Evolutionary conservation across 2,329 filamentous ascomycete species (phyloP).

Genomic region (Lasiodiplodia gonubiensis): DNA sequence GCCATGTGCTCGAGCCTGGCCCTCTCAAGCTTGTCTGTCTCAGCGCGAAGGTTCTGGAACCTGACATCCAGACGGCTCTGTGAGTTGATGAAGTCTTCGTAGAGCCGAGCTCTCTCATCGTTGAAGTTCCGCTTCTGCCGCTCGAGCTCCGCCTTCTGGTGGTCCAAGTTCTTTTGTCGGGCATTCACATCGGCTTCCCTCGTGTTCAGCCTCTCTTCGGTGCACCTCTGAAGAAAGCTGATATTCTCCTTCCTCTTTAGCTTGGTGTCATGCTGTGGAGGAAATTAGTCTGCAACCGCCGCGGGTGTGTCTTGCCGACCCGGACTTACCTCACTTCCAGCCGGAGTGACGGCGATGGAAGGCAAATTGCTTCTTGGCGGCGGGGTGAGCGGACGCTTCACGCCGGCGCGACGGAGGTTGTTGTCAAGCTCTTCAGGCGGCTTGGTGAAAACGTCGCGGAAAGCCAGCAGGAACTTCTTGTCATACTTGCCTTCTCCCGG

Average conservation of each 20-base stretch:
- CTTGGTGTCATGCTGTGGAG: not conserved
- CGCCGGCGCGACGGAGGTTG: not conserved
- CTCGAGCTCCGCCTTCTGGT: not conserved
- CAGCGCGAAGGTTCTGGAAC: not conserved
- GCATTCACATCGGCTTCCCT: not conserved
- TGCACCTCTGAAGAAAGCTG: not conserved
- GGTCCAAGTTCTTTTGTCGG: not conserved
- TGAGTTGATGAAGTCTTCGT: not conserved
- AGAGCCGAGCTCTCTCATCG: not conserved
- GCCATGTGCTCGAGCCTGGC: not conserved
- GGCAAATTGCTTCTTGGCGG: not conserved
- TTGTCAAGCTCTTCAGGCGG: not conserved
- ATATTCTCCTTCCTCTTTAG: not conserved
- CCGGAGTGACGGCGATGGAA: not conserved
- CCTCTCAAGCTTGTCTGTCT: not conserved
- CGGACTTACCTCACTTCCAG: not conserved
- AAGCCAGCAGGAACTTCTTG: slow-evolving; percentile 6
- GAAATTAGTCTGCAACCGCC: not conserved
- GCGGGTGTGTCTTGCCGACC: no score
- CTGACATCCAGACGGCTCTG: not conserved
- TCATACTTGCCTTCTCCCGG: not conserved
- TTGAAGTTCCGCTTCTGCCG: not conserved
- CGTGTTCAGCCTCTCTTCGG: not conserved
- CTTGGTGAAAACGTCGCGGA: not conserved
- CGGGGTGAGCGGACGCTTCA: not conserved